Evolutionary conservation across 1,284 basidiomycete species (phyloP).

Genomic region (Schizopora paradoxa): DNA sequence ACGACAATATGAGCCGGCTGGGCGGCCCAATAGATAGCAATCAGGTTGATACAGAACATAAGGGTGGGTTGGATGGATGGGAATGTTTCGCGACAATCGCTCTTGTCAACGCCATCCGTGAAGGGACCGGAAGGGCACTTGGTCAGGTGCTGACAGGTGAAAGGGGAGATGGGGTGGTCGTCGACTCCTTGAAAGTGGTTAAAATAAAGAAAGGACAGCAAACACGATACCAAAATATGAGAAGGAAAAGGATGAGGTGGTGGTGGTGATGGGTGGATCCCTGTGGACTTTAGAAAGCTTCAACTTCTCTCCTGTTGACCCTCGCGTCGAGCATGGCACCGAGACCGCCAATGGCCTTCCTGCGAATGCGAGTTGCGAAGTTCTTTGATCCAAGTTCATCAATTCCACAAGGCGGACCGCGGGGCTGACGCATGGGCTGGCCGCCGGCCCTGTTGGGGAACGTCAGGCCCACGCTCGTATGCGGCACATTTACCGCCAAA

Average conservation of each 20-base stretch:
- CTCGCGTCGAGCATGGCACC: slow-evolving; percentile 70
- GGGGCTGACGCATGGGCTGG: slow-evolving; percentile 75
- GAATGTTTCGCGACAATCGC: neutral
- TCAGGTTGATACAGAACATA: neutral
- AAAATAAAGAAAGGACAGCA: slow-evolving; percentile 4
- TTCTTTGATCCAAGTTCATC: slow-evolving; percentile 87
- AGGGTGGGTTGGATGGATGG: neutral
- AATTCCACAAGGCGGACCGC: slow-evolving; percentile 78
- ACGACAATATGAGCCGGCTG: neutral
- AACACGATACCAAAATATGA: neutral
- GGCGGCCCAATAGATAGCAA: neutral
- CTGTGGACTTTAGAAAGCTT: slow-evolving; percentile 43
- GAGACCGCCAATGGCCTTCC: slow-evolving; percentile 74
- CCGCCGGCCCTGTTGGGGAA: slow-evolving; percentile 53
- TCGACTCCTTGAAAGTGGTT: neutral
- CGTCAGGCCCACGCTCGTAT: slow-evolving; percentile 18
- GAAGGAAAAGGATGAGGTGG: slow-evolving; percentile 2
- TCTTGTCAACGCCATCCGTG: neutral
- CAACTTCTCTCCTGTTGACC: slow-evolving; percentile 59
- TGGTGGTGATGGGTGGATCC: neutral
- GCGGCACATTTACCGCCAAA: neutral
- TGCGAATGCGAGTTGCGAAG: slow-evolving; percentile 76
- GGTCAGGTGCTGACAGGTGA: slow-evolving; percentile 10
- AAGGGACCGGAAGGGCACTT: neutral
- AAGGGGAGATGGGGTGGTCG: slow-evolving; percentile 2